Evolutionary conservation across 352 stramenopile species (phyloP).

Genomic region (Globisporangium heterothallicum): DNA sequence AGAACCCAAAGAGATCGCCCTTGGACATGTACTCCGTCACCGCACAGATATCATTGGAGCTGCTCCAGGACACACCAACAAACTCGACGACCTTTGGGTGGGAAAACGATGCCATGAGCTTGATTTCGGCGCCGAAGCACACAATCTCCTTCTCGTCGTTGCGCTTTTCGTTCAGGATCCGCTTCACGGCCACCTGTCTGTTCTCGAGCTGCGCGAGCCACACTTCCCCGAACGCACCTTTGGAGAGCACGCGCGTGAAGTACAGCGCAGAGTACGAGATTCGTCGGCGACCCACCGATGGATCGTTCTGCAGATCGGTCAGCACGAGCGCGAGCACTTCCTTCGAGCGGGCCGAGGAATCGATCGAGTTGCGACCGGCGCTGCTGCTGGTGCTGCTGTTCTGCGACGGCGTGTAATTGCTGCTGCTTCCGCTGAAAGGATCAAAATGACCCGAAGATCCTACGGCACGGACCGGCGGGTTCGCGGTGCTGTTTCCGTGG

Average conservation of each 20-base stretch:
- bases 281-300: constrained; percentile 37
- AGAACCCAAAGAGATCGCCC: constrained; percentile 66
- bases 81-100: constrained; percentile 85
- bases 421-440: constrained; percentile 2
- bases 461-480: not conserved
- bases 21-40: constrained; percentile 83
- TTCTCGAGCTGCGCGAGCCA: constrained; percentile 81
- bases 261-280: constrained; percentile 73
- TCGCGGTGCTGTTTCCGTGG: not conserved
- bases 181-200: constrained; percentile 74
- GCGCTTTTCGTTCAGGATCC: constrained; percentile 75
- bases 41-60: constrained; percentile 57
- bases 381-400: constrained; percentile 9
- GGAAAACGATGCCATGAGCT: constrained; percentile 77
- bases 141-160: constrained; percentile 83
- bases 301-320: constrained; percentile 64
- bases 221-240: constrained; percentile 83
- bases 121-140: constrained; percentile 81
- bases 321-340: constrained; percentile 53
- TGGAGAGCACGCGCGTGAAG: constrained; percentile 80
- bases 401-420: constrained; percentile 13
- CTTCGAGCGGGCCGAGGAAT: constrained; percentile 27
- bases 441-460: not conserved
- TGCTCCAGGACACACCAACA: constrained; percentile 71
- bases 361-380: constrained; percentile 9